Evolutionary conservation across 2,329 filamentous ascomycete genomes (phyloP), one percentile per base, ranked within the genome.

Genomic region (Aspergillus japonicus): DNA sequence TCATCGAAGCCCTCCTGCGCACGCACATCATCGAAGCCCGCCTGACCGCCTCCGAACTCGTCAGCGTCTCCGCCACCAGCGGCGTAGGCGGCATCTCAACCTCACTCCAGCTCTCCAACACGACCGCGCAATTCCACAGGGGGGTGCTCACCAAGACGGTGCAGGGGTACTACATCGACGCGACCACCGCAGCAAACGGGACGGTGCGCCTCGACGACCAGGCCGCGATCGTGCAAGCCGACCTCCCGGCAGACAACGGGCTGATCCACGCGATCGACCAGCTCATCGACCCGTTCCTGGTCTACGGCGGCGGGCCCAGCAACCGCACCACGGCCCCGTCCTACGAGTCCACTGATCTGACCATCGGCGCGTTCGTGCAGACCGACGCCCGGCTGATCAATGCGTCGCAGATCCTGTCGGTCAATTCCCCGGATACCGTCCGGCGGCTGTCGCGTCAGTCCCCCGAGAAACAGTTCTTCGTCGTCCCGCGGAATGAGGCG

Each of bases 11-110:
- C 6, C 50, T 53, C 21, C 33, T 42, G 31, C 31, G 50, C 31
- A 53, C 50, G 14, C 50, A 53, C 50, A 53, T 53, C 33, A 53
- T 53, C 12, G 50, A 53, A 16, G 50, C 50, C 16, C 2, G 31
- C 6, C 50, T 53, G 2, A 53, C 50, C 1, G 50, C 50, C 19
- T 16, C 50, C 6, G 33, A 42, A 0, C 50, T 53, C 4, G 21
- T 24, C 50, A 23, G 39, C 6, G 11, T 42, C n/a, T 42, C 31
- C 12, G 31, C 16, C n/a, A 23, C 8, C 19, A 16, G 39, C 14
- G 19, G 12, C 2, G 50, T 24, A 11, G 50, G 50, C 8, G 50
- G 50, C 11, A 53, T 53, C 1, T 6, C 50, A 10, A 53, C 50
- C 33, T 23, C 50, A 6, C 50, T 53, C 5, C 31, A 53, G 6